Percentiles rank a stretch among this genome's conserved stretches.
These are phyloP conservation scores for Lanmaoa rubissima DNA, from an alignment of 768 basidiomycete species.

Conservation along the genomic window DNA sequence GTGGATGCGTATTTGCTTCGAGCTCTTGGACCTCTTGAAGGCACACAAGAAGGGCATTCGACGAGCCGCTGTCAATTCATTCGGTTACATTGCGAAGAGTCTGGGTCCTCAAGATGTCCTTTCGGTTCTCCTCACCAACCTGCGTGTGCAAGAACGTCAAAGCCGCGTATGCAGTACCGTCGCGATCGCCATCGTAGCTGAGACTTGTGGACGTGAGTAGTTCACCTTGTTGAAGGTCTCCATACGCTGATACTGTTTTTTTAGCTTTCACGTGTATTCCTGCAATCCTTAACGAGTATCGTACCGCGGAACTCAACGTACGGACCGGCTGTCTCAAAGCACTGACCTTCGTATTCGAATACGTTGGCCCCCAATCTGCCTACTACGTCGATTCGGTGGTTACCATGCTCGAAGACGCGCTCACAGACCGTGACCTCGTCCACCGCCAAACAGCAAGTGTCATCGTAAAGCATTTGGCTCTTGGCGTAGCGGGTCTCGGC, in stretches of 20 bases:
- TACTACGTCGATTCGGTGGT: conserved; percentile 98
- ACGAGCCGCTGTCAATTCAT: conserved; percentile 98
- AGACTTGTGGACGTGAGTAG: conserved; percentile 75
- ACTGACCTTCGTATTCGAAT: conserved; percentile 98
- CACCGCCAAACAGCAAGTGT: conserved; percentile 98
- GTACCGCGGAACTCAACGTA: conserved; percentile 97
- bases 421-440: conserved; percentile 97
- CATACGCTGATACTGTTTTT: conserved; percentile 13
- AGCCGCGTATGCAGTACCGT: conserved; percentile 98
- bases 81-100: conserved; percentile 99
- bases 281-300: conserved; percentile 97
- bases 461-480: conserved; percentile 96
- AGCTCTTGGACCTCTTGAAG: conserved; percentile 92
- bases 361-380: conserved; percentile 93
- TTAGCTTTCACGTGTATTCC: conserved; percentile 97
- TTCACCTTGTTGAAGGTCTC: not conserved
- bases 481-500: conserved; percentile 95
- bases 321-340: conserved; percentile 99
- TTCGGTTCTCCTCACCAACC: conserved; percentile 90
- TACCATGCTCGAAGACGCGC: conserved; percentile 96
- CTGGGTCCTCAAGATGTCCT: conserved; percentile 98
- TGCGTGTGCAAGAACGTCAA: conserved; percentile 98
- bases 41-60: conserved; percentile 99
- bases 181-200: conserved; percentile 94
- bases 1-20: conserved; percentile 99